Base-by-base conservation (phyloP, 2,329 filamentous ascomycete species). In the Dactylella cylindrospora region DNA sequence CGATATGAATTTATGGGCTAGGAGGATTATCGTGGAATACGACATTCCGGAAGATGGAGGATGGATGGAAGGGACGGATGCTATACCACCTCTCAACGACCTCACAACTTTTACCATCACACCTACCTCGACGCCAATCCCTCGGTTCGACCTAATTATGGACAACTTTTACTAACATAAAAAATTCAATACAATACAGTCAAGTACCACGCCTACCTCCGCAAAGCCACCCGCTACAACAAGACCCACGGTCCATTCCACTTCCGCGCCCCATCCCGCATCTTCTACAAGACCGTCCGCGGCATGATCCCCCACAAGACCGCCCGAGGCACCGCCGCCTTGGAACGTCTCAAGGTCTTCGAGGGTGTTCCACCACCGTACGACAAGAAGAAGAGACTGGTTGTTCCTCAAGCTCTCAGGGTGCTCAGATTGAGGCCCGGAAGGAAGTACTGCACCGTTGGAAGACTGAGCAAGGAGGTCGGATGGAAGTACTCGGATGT, bases 241-340 rank as follows among this genome's bases (percentile, higher is more conserved):
- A 90, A 93, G 76, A 96, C 90, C 73, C 90, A 91, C 76, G 93
- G 91, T 82, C 93, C 93, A 78, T 98, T 97, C 90, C 93, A 98
- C 81, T 97, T 96, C 90, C 93, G 93, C 77, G 90, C 91, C 72
- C 93, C 93, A 68, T 95, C 90, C 73, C 88, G 94, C 79, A 96
- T 98, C 83, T 95, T 98, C 86, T 98, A 96, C 88, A 95, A 96
- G 87, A 90, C 93, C 76, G 89, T 98, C 80, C 91, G 93, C 78
- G 93, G 93, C 78, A 98, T 98, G 93, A 94, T 98, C 71, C 93
- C 93, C 75, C 93, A 98, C 89, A 98, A 98, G 88, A 98, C 93
- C 71, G 84, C 93, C 76, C 91, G 93, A 75, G 93, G 93, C 79
- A 86, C 89, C 73, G 91, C 91, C 73, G 93, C 93, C 72, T 79